Base-by-base conservation (phyloP, 306 rosid species). In the Pterocarpus macrocarpus region DNA sequence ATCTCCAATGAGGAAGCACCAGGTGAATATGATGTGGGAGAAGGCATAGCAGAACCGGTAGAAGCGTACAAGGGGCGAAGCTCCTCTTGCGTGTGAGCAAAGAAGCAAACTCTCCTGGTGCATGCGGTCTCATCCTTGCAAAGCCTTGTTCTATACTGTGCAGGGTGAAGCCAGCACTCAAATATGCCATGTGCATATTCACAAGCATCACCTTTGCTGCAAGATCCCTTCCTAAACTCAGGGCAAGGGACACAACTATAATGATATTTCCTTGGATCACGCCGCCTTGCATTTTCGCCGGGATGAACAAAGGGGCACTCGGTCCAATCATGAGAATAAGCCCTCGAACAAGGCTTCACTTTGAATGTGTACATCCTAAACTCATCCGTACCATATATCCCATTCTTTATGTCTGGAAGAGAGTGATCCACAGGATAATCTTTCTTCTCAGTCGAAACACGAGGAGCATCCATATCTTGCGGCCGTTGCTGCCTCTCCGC, bases 161-260 rank as follows among this genome's bases (percentile, higher is more conserved):
- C 97, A 71, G 98, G 98, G 81, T 94, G 98, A 71, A 94, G 97
- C 98, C 98, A 94, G 73, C 91, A 90, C 83, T 94, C 97, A 33
- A 94, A 94, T 69, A 92, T 92, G 41, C 98, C 97, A 83, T 94
- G 98, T 8, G 97, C 97, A 70, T 90, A 94, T 32, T 94, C 98
- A 55, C 98, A 94, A 64, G 87, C 69, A 82, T 94, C 98, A 9
- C 96, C 96, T 13, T 90, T 91, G 71, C 90, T 87, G 80, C 98
- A 94, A 1, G 91, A 64, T 34, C 96, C 97, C 80, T 92, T 94
- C 57, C 93, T 81, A 61, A 92, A 94, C 80, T 94, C 97, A 0
- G 97, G 98, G 70, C 97, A 94, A 45, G 93, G 94, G 69, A 94
- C 98, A 17, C 98, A 94, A 80, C 94, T 94, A 50, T 94, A 92